Percentiles rank a stretch among this genome's conserved stretches.
Conservation (phyloP, 2,329 filamentous ascomycete genomes). For the Sclerotinia sclerotiorum region DNA sequence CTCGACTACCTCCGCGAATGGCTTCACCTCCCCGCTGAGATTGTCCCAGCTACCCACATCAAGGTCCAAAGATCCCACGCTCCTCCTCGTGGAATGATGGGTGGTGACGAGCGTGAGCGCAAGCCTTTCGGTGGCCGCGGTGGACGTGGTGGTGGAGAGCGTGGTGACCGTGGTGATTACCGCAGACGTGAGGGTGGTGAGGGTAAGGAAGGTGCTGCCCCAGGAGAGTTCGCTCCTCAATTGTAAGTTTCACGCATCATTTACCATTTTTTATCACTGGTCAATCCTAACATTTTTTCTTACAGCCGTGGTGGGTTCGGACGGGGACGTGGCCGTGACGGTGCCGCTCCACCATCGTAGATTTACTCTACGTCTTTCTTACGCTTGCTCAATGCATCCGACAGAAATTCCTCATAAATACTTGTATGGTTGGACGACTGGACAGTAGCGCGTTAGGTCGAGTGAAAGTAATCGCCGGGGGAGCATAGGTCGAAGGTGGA, state of each 20-base stretch:
- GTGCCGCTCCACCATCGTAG: constrained; percentile 51
- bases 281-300: constrained; percentile 41
- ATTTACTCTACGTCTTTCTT: constrained; percentile 33
- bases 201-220: constrained; percentile 83
- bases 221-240: constrained; percentile 86
- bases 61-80: constrained; percentile 99
- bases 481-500: constrained; percentile 48
- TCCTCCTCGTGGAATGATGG: constrained; percentile 93
- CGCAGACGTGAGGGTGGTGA: constrained; percentile 78
- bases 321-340: constrained; percentile 75
- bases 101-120: constrained; percentile 77
- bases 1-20: constrained; percentile 99
- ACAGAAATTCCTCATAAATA: constrained; percentile 39
- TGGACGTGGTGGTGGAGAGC: constrained; percentile 62
- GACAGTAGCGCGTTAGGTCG: constrained; percentile 50
- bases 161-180: constrained; percentile 80
- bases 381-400: constrained; percentile 41
- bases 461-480: constrained; percentile 52
- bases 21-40: constrained; percentile 99
- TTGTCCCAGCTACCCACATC: constrained; percentile 99
- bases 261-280: not conserved
- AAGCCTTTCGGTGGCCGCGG: constrained; percentile 79
- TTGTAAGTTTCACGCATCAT: constrained; percentile 60
- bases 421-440: constrained; percentile 44
- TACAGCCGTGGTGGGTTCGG: constrained; percentile 80